Evolutionary conservation across 345 rosid species (phyloP).

Genomic region (Turritis glabra): DNA sequence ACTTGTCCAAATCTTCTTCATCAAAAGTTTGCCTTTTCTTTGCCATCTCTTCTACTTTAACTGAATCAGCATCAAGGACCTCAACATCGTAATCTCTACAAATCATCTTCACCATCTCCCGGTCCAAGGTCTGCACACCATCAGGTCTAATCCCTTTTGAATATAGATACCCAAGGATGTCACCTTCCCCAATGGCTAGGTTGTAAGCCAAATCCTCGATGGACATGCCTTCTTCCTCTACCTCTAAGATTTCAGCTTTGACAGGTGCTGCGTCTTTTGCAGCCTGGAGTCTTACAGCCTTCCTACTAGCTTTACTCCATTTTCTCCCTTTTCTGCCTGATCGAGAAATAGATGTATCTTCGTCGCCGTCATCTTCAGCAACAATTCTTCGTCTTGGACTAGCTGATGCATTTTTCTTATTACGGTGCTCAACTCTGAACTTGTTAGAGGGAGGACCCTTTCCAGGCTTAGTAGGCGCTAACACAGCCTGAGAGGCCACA

Average conservation of each 20-base stretch:
- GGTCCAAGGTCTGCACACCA: slow-evolving; percentile 91
- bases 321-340: slow-evolving; percentile 89
- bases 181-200: slow-evolving; percentile 82
- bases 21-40: slow-evolving; percentile 78
- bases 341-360: slow-evolving; percentile 74
- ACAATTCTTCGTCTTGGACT: slow-evolving; percentile 64
- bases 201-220: slow-evolving; percentile 87
- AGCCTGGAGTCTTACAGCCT: slow-evolving; percentile 90
- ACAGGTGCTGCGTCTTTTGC: slow-evolving; percentile 96
- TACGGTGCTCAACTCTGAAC: slow-evolving; percentile 67
- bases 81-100: slow-evolving; percentile 88
- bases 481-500: slow-evolving; percentile 61
- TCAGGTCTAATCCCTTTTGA: slow-evolving; percentile 95
- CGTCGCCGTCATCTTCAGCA: slow-evolving; percentile 60
- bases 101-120: slow-evolving; percentile 94
- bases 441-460: slow-evolving; percentile 77
- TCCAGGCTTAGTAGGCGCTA: slow-evolving; percentile 74
- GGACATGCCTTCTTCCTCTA: slow-evolving; percentile 84
- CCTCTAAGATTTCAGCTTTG: slow-evolving; percentile 92
- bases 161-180: slow-evolving; percentile 79
- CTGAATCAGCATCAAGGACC: slow-evolving; percentile 74
- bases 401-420: slow-evolving; percentile 56
- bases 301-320: slow-evolving; percentile 97
- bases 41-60: slow-evolving; percentile 87
- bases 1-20: slow-evolving; percentile 87